phyloP scores from a whole-genome alignment of 2,329 filamentous ascomycete species.

The Cryphonectria nitschkei region DNA sequence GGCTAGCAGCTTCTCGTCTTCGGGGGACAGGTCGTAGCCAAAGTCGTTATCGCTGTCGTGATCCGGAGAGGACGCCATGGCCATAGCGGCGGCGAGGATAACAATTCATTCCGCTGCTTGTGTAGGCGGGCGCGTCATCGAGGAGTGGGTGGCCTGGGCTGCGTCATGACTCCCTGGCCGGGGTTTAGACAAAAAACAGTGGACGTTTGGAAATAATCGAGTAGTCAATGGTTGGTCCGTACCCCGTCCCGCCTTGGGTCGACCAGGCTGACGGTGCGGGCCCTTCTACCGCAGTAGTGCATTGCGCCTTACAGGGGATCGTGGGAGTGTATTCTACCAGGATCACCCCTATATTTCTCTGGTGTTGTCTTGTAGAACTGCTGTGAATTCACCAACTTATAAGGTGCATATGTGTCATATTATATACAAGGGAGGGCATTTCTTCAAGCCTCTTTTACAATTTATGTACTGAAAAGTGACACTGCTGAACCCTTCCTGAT shows the following conservation, averaged over 20 bases:
- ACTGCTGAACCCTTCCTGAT: background rate
- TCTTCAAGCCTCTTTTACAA: background rate
- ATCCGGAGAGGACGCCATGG: slow-evolving; percentile 29
- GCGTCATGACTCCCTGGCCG: slow-evolving; percentile 26
- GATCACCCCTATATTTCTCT: background rate
- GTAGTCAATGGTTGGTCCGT: slow-evolving; percentile 4
- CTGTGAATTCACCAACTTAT: background rate
- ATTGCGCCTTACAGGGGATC: background rate
- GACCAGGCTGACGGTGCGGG: slow-evolving; percentile 11
- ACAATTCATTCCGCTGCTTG: slow-evolving; percentile 20
- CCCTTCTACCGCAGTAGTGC: background rate
- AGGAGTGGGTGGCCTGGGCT: background rate
- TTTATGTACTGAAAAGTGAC: background rate
- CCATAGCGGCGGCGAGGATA: slow-evolving; percentile 24
- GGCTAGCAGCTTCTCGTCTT: slow-evolving; percentile 50
- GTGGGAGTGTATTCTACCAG: background rate
- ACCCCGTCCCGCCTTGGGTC: slow-evolving; percentile 1
- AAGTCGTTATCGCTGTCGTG: slow-evolving; percentile 48
- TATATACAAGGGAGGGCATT: background rate
- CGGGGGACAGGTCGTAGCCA: slow-evolving; percentile 50
- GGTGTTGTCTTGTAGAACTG: background rate
- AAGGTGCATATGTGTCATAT: background rate
- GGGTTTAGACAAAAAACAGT: slow-evolving; percentile 1
- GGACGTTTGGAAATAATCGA: background rate
- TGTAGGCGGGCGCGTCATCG: slow-evolving; percentile 20